A percentile compares a stretch with the other conserved stretches of the same genome.
phyloP scores from a whole-genome alignment of 805 yeast genomes.

The Metschnikowia matae region DNA sequence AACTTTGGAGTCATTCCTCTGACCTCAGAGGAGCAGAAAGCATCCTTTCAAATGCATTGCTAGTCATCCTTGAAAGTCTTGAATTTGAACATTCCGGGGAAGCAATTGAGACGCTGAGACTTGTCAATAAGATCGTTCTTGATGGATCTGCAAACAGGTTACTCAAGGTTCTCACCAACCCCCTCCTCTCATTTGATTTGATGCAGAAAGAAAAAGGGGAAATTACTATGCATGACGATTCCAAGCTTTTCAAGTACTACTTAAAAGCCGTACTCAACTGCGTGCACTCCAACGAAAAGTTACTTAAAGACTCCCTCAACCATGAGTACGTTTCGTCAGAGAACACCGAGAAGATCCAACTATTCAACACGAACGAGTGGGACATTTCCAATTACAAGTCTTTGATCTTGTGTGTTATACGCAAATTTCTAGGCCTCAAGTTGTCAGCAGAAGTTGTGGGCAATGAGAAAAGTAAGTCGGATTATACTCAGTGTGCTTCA shows the following conservation, averaged over 20 bases:
- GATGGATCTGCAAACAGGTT: conserved; percentile 59
- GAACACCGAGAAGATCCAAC: conserved; percentile 38
- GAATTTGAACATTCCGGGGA: conserved; percentile 1
- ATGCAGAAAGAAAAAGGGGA: conserved; percentile 24
- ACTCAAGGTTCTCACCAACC: conserved; percentile 54
- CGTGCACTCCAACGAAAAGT: conserved; percentile 41
- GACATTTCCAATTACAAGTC: conserved; percentile 59
- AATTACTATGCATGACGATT: conserved; percentile 51
- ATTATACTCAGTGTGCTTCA: conserved; percentile 28
- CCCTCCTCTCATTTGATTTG: conserved; percentile 42
- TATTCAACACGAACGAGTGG: conserved; percentile 43
- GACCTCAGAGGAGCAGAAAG: conserved; percentile 46
- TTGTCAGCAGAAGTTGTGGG: conserved; percentile 19
- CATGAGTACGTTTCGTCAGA: conserved; percentile 58
- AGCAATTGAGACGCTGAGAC: conserved; percentile 39
- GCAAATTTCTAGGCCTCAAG: conserved; percentile 41
- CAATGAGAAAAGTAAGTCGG: conserved; percentile 14
- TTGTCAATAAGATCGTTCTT: conserved; percentile 43
- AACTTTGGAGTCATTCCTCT: conserved; percentile 70
- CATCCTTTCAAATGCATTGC: conserved; percentile 59
- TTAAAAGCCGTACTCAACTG: conserved; percentile 51
- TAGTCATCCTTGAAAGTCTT: conserved; percentile 56
- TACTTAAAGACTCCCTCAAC: conserved; percentile 45
- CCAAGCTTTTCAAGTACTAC: conserved; percentile 59
- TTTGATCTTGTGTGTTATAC: conserved; percentile 43